These are phyloP conservation scores for Arachnopeziza araneosa DNA, from an alignment of 2,329 filamentous ascomycete species.

Conservation along the genomic window DNA sequence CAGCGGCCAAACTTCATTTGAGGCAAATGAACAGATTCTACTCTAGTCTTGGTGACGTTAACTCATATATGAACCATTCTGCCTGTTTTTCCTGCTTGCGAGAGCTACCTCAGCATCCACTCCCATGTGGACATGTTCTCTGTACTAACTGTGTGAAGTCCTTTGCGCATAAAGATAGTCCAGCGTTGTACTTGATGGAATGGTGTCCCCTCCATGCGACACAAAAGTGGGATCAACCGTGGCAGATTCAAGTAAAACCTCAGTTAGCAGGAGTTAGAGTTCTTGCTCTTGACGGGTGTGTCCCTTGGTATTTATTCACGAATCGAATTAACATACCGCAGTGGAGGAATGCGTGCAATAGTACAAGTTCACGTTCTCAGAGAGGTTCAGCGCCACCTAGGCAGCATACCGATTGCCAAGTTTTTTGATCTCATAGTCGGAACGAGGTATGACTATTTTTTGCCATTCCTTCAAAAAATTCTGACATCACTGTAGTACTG, in stretches of 20 bases:
- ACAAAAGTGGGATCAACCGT: no score
- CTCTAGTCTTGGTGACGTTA: background rate
- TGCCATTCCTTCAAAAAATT: no score
- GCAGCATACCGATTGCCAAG: no score
- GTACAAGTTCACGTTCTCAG: no score
- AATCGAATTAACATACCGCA: background rate
- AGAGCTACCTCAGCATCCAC: conserved; percentile 1
- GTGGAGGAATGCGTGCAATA: background rate
- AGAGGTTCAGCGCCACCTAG: no score
- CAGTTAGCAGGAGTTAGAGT: no score
- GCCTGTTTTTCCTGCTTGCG: conserved; percentile 4
- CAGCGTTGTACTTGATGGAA: background rate
- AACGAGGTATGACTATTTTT: background rate
- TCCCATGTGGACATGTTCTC: conserved; percentile 5
- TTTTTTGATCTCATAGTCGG: no score
- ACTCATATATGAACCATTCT: background rate
- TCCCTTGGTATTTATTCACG: background rate
- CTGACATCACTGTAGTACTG: background rate
- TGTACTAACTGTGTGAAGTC: conserved; percentile 4
- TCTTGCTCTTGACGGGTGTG: no score
- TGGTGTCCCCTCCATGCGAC: no score
- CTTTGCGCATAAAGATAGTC: background rate
- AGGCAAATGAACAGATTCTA: background rate
- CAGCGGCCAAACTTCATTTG: background rate
- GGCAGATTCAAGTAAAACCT: no score